These are phyloP conservation scores for Chloromonas sp. DNA, from an alignment of 163 green algal genomes.

Conservation along the genomic window DNA sequence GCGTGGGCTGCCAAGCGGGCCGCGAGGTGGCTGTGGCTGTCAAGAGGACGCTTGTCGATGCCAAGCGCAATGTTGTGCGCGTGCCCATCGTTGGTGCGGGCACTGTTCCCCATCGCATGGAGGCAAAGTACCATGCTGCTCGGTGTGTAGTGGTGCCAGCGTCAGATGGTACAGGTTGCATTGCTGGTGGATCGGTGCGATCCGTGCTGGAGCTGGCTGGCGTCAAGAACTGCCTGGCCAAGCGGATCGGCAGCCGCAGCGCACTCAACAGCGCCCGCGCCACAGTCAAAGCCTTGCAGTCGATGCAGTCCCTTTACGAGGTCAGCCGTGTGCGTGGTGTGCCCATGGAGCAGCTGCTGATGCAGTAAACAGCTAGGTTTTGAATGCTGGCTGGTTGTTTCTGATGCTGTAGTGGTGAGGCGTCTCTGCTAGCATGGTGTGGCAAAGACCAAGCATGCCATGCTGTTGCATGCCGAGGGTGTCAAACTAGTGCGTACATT, in stretches of 20 bases:
- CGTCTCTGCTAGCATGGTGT: not conserved
- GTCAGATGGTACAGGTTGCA: conserved; percentile 79
- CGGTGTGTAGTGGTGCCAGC: conserved; percentile 85
- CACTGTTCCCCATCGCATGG: conserved; percentile 77
- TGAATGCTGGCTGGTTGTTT: not conserved
- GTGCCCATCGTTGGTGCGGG: conserved; percentile 47
- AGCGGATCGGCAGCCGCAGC: conserved; percentile 83
- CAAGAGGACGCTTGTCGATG: conserved; percentile 59
- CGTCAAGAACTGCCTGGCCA: conserved; percentile 90
- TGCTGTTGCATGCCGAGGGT: not conserved
- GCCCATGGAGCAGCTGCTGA: conserved; percentile 64
- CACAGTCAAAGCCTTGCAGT: conserved; percentile 73
- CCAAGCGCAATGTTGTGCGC: conserved; percentile 64
- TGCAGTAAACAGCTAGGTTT: conserved; percentile 13
- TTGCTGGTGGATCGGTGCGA: conserved; percentile 80
- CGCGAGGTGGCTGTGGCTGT: conserved; percentile 83
- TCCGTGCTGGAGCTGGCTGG: conserved; percentile 91
- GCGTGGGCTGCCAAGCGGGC: conserved; percentile 77
- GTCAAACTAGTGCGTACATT: not conserved
- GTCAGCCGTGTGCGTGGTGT: conserved; percentile 65
- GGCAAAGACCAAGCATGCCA: not conserved
- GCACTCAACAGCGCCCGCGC: conserved; percentile 92
- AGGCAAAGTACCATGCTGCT: conserved; percentile 76
- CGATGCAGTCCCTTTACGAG: conserved; percentile 74
- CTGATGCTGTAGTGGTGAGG: not conserved